Conservation (phyloP, 352 stramenopile species). For the Phytopythium oedochilum region DNA sequence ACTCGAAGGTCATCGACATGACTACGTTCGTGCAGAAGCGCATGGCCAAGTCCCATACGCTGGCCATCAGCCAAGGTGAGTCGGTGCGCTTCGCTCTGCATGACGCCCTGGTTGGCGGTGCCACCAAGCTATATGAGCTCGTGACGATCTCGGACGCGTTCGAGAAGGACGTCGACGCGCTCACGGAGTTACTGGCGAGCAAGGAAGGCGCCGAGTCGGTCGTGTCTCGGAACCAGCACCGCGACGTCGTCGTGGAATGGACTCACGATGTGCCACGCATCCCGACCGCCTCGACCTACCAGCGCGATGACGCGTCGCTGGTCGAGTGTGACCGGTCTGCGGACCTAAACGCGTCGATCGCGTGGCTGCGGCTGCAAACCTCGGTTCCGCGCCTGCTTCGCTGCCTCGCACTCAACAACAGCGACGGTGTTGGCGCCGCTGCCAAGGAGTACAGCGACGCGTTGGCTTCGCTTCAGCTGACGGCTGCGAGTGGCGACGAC, state of each 20-base stretch:
- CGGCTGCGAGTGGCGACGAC: constrained; percentile 1
- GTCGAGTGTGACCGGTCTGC: constrained; percentile 70
- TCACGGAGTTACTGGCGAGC: constrained; percentile 38
- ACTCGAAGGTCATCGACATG: constrained; percentile 84
- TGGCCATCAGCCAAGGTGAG: constrained; percentile 62
- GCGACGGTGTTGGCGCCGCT: constrained; percentile 15
- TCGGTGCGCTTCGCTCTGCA: constrained; percentile 50
- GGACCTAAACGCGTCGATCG: constrained; percentile 29
- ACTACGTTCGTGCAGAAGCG: constrained; percentile 65
- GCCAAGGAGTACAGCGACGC: constrained; percentile 27
- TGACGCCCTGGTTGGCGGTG: constrained; percentile 34
- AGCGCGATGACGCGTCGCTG: constrained; percentile 28
- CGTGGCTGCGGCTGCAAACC: constrained; percentile 63
- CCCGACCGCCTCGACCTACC: constrained; percentile 33
- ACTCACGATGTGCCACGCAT: constrained; percentile 25
- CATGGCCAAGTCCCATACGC: constrained; percentile 73
- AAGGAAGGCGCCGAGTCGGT: constrained; percentile 12
- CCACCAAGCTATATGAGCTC: constrained; percentile 44
- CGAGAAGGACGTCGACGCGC: constrained; percentile 19
- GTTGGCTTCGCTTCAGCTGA: constrained; percentile 14
- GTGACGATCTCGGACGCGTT: constrained; percentile 35
- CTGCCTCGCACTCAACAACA: constrained; percentile 22
- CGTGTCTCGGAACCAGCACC: constrained; percentile 77
- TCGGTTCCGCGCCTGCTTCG: constrained; percentile 47
- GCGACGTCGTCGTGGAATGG: constrained; percentile 76